phyloP scores from a whole-genome alignment of 2,329 filamentous ascomycete genomes.

The Akanthomyces lecanii region DNA sequence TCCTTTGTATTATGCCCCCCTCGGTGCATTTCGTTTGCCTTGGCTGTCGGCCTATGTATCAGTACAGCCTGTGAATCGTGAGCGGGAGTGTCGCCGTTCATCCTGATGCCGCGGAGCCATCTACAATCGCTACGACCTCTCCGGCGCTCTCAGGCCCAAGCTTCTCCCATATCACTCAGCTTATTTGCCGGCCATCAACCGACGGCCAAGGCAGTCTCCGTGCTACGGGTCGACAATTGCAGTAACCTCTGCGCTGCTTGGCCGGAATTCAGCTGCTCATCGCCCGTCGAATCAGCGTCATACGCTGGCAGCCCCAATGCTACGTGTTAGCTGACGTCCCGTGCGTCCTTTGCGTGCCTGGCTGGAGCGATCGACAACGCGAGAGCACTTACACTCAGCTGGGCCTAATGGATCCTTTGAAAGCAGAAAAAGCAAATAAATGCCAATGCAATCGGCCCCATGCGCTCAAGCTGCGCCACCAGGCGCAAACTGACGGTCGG shows the following conservation, averaged over 20 bases:
- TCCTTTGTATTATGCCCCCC: neutral
- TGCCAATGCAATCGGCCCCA: neutral
- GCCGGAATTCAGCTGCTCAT: neutral
- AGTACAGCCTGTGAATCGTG: neutral
- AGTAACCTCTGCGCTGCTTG: neutral
- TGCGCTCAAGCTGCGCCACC: slow-evolving; percentile 5
- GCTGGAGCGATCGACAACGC: slow-evolving; percentile 2
- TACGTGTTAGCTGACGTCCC: slow-evolving; percentile 1
- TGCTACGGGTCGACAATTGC: neutral
- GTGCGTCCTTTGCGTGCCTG: neutral
- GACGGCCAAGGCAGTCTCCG: neutral
- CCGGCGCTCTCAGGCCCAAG: neutral
- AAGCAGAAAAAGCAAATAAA: slow-evolving; percentile 2
- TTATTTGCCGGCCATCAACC: slow-evolving; percentile 8
- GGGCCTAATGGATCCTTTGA: neutral
- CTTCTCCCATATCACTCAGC: slow-evolving; percentile 9
- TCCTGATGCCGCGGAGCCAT: neutral
- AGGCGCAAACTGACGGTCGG: slow-evolving; percentile 11
- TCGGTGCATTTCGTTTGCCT: neutral
- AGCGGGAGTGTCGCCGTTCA: neutral
- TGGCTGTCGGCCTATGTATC: neutral
- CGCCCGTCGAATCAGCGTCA: neutral
- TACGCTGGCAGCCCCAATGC: neutral
- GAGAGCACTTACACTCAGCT: neutral
- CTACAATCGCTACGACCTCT: neutral